Conservation (phyloP, 345 rosid genomes). For the Streptanthus diversifolius region DNA sequence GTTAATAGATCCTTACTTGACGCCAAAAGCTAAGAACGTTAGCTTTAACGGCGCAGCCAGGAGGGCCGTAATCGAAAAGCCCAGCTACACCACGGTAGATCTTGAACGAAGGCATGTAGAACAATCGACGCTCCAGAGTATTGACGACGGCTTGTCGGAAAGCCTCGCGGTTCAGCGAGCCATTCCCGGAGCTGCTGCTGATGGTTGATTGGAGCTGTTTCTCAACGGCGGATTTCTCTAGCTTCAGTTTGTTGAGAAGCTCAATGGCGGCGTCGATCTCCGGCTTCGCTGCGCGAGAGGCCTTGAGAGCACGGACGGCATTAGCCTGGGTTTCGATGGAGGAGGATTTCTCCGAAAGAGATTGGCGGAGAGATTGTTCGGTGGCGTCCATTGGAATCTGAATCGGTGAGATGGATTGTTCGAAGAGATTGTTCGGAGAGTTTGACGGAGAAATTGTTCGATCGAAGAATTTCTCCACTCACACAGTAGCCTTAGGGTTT, state of each 20-base stretch:
- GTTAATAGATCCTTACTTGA: conserved; percentile 53
- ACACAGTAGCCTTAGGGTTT: conserved; percentile 1
- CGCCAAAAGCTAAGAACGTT: conserved; percentile 93
- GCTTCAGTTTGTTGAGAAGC: conserved; percentile 54
- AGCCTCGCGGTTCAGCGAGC: conserved; percentile 56
- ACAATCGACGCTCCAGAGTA: conserved; percentile 77
- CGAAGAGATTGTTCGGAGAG: too few species aligned
- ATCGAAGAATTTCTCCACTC: conserved; percentile 28
- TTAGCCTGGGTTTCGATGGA: conserved; percentile 71
- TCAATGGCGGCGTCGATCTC: conserved; percentile 78
- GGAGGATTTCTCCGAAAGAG: conserved; percentile 56
- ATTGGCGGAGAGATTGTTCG: conserved; percentile 66
- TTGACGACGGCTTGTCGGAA: conserved; percentile 73
- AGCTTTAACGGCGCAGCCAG: conserved; percentile 82
- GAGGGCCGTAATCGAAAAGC: conserved; percentile 86
- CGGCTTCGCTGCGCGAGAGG: conserved; percentile 45
- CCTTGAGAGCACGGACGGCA: conserved; percentile 75
- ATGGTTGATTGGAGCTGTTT: conserved; percentile 58
- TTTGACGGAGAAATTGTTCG: too few species aligned
- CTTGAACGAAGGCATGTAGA: conserved; percentile 79
- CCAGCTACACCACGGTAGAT: conserved; percentile 95
- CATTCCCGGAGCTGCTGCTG: conserved; percentile 45
- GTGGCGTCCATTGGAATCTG: conserved; percentile 48
- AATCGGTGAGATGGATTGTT: background rate
- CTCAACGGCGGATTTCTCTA: conserved; percentile 70